A percentile compares a stretch with the other conserved stretches of the same genome.
Conservation (phyloP, 768 basidiomycete species). For the Rhodotorula babjevae region DNA sequence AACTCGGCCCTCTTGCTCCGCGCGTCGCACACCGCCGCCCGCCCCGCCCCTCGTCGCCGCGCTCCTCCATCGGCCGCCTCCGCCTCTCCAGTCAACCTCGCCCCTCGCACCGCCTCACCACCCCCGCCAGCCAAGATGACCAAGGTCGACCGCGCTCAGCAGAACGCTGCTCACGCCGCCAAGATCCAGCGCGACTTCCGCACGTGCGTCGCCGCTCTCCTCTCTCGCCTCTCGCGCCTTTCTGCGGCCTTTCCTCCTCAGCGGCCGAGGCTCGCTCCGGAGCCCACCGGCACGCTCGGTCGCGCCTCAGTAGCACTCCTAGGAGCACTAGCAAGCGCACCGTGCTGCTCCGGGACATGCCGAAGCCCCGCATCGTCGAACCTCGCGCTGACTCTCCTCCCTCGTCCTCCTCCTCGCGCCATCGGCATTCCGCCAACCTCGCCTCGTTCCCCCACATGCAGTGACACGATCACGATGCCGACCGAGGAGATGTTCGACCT, state of each 20-base stretch:
- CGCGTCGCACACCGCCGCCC: not conserved
- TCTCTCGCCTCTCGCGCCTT: not conserved
- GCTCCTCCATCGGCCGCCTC: not conserved
- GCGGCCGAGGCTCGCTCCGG: too few relatives aligned
- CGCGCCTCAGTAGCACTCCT: not conserved
- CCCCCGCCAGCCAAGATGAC: not conserved
- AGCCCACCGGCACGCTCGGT: not conserved
- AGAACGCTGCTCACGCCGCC: constrained; percentile 3
- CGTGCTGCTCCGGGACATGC: too few relatives aligned
- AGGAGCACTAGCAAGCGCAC: too few relatives aligned
- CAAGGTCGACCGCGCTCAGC: not conserved
- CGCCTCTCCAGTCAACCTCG: not conserved
- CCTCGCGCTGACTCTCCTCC: not conserved
- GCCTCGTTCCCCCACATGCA: not conserved
- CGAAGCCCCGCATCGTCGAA: too few relatives aligned
- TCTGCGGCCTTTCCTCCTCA: too few relatives aligned
- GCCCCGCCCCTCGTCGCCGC: not conserved
- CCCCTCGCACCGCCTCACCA: not conserved
- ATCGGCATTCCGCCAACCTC: not conserved
- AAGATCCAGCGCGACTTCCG: constrained; percentile 27
- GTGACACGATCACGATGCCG: constrained; percentile 44
- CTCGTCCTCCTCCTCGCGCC: not conserved
- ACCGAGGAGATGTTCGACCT: constrained; percentile 41
- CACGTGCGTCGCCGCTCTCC: constrained; percentile 8
- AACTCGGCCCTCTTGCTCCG: not conserved